Evolutionary conservation across 164 flowering plant genomes (phyloP).

Genomic region (Stephania yunnanensis): DNA sequence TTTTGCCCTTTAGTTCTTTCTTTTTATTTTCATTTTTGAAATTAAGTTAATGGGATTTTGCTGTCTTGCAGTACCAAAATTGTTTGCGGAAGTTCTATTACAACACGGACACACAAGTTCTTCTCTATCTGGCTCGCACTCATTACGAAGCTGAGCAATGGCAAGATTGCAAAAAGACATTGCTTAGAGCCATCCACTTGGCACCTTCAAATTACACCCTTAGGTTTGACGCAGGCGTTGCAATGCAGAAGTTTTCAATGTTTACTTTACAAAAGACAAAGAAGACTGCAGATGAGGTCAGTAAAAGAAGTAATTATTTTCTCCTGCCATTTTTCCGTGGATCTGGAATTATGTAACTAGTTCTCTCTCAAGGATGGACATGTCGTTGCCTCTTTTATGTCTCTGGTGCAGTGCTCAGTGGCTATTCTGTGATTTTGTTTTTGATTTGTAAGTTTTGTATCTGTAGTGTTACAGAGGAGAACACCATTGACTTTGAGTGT

Average conservation of each 20-base stretch:
- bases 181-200: slow-evolving; percentile 91
- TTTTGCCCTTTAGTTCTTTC: background rate
- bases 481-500: background rate
- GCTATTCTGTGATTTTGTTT: too few species aligned
- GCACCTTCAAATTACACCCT: slow-evolving; percentile 88
- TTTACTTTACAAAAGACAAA: slow-evolving; percentile 81
- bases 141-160: slow-evolving; percentile 99
- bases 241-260: slow-evolving; percentile 91
- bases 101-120: slow-evolving; percentile 82
- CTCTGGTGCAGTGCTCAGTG: too few species aligned
- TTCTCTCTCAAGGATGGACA: background rate
- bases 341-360: background rate
- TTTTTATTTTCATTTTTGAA: background rate
- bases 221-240: slow-evolving; percentile 89
- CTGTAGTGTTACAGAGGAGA: background rate
- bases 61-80: slow-evolving; percentile 78
- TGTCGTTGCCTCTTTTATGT: too few species aligned
- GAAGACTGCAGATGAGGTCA: slow-evolving; percentile 90
- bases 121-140: slow-evolving; percentile 86
- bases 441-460: background rate
- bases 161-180: slow-evolving; percentile 91
- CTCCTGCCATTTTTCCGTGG: background rate
- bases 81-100: slow-evolving; percentile 83
- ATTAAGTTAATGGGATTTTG: slow-evolving; percentile 6
- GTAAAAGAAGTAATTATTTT: slow-evolving; percentile 2